Base-by-base conservation (phyloP, 2,329 filamentous ascomycete species). In the Verruconis gallopava region DNA sequence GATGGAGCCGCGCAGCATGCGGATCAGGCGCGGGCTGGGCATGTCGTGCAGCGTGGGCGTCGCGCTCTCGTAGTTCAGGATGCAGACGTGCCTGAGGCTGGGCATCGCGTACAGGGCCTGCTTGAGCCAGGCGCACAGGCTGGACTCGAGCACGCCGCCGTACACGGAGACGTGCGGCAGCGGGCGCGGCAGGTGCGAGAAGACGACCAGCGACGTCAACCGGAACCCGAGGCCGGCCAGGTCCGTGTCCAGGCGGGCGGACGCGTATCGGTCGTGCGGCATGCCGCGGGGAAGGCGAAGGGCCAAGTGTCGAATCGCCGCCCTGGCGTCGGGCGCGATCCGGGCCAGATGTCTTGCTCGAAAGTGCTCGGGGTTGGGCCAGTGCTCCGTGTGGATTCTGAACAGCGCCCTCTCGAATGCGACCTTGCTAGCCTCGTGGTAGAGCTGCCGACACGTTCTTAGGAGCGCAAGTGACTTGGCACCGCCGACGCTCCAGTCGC, bases 391-490 rank as follows among this genome's bases (percentile, higher is more conserved):
- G 4, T 38, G 37, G 12, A 43, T 40, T 15, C 30, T 30, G 33
- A 47, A 45, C 12, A 42, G 39, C 15, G 46, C 40, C 30, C 38
- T 40, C n/a, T 42, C 34, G 21, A 43, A 47, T 11, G 43, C 43
- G 14, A 45, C 40, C 19, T 45, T 32, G 14, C 21, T 15, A 6
- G 43, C 42, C 21, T 47, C 46, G 5, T 36, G 14, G 6, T 43
- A 34, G 34, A 46, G 37, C 21, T 47, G 46, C 9, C 33, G 46
- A 30, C 44, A 46, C 33, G 44, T 46, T 5, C 40, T 17, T n/a
- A 47, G 44, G 25, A 47, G 41, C 20, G 28, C 30, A 20, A 44
- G 38, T 21, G 37, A 38, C 12, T 38, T 44, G 17, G 28, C 19
- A 14, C 33, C 21, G 21, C 21, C 6, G 9, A 12, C 17, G 14